These are phyloP conservation scores for Septoria linicola DNA, from an alignment of 2,329 filamentous ascomycete species.

Conservation along the genomic window DNA sequence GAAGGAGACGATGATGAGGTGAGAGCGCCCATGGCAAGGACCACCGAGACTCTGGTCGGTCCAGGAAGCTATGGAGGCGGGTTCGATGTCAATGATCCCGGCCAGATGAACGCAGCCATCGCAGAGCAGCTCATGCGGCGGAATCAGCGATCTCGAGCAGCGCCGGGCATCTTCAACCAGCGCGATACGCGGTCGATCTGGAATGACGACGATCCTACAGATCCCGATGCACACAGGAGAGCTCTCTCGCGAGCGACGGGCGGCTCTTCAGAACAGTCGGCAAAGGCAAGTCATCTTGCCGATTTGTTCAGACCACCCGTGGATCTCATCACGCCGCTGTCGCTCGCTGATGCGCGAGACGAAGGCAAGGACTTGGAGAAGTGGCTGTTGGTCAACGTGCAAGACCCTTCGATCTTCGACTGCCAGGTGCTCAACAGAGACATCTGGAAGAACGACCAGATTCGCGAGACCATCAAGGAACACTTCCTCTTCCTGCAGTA, in stretches of 20 bases:
- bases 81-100: constrained; percentile 46
- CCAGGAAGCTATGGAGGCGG: constrained; percentile 50
- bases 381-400: constrained; percentile 94
- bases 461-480: constrained; percentile 78
- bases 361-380: constrained; percentile 85
- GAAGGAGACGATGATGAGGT: constrained; percentile 60
- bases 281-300: constrained; percentile 75
- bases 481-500: constrained; percentile 97
- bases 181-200: constrained; percentile 57
- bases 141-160: constrained; percentile 20
- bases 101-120: constrained; percentile 60
- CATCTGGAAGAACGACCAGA: constrained; percentile 84
- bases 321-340: constrained; percentile 75
- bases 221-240: constrained; percentile 51
- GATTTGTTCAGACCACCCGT: constrained; percentile 92
- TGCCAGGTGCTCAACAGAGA: constrained; percentile 93
- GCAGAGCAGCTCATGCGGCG: constrained; percentile 58
- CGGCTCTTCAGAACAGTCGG: constrained; percentile 63
- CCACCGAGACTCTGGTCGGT: constrained; percentile 85
- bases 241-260: constrained; percentile 62
- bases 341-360: constrained; percentile 82
- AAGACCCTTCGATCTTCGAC: constrained; percentile 89
- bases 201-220: constrained; percentile 52
- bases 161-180: constrained; percentile 68
- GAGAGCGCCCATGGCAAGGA: constrained; percentile 85